phyloP scores from a whole-genome alignment of 2,329 filamentous ascomycete species.

The Thelonectria olida region DNA sequence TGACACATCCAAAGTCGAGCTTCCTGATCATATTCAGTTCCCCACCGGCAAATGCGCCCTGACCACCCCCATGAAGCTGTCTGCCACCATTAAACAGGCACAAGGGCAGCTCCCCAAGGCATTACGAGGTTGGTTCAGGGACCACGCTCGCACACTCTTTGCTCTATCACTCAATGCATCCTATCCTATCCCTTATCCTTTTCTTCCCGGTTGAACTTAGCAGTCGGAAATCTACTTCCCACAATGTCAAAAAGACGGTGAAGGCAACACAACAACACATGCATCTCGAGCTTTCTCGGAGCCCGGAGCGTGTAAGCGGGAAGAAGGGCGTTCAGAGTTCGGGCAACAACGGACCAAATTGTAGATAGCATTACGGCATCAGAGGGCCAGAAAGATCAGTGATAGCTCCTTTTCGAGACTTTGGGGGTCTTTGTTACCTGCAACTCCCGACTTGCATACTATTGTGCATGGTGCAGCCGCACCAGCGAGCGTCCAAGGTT shows the following conservation, averaged over 20 bases:
- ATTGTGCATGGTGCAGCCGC: constrained; percentile 18
- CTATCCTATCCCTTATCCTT: not conserved
- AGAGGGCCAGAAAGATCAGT: not conserved
- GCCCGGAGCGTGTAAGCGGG: not conserved
- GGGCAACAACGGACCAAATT: constrained; percentile 5
- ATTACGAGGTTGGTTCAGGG: constrained; percentile 1
- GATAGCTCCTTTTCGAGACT: not conserved
- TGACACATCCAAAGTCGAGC: constrained; percentile 2
- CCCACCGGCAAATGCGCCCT: constrained; percentile 10
- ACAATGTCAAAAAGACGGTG: constrained; percentile 18
- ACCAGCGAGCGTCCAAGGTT: constrained; percentile 11
- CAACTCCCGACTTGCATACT: constrained; percentile 13
- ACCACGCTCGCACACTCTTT: not conserved
- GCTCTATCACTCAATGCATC: not conserved
- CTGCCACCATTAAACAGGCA: constrained; percentile 3
- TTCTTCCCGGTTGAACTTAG: no score
- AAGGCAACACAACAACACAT: not conserved
- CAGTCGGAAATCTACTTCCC: constrained; percentile 6
- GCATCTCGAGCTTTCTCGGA: constrained; percentile 4
- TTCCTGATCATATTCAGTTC: not conserved
- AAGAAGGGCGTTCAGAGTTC: not conserved
- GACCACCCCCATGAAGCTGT: not conserved
- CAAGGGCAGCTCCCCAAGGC: no score
- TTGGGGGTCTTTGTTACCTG: constrained; percentile 6
- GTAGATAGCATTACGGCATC: constrained; percentile 15